A percentile compares a stretch with the other conserved stretches of the same genome.
phyloP scores from a whole-genome alignment of 208 protist species.

The Polymyxa betae region DNA sequence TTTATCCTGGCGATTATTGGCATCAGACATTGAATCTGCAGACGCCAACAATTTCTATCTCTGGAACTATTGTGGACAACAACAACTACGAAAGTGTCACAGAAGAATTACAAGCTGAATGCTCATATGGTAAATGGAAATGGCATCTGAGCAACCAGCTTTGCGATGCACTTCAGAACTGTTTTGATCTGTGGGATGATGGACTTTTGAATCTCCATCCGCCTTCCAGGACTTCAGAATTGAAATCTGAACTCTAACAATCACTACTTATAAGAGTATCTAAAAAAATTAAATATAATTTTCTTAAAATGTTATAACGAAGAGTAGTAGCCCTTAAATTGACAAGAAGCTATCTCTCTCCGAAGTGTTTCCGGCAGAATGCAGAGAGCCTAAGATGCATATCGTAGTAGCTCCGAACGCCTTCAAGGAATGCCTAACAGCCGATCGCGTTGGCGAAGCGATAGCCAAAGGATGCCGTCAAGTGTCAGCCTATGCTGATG shows the following conservation, averaged over 20 bases:
- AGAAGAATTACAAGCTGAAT: neutral
- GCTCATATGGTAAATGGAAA: neutral
- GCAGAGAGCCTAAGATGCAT: no score
- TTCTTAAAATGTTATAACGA: no score
- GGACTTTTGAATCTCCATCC: no score
- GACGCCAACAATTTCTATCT: constrained; percentile 55
- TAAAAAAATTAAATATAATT: no score
- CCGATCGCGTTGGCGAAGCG: neutral
- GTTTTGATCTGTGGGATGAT: neutral
- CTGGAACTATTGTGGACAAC: constrained; percentile 13
- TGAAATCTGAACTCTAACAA: no score
- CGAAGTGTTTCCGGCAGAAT: no score
- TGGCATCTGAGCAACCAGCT: neutral
- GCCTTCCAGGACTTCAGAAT: no score
- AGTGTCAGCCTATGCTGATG: no score
- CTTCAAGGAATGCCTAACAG: neutral
- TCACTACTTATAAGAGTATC: no score
- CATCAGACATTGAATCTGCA: constrained; percentile 53
- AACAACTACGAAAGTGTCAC: neutral
- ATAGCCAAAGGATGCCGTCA: neutral
- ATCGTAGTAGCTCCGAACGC: neutral
- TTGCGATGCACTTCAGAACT: constrained; percentile 5
- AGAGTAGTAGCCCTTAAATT: no score
- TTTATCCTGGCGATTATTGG: constrained; percentile 60
- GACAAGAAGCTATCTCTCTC: no score